Percentiles rank a stretch among this genome's conserved stretches.
These are phyloP conservation scores for Lactarius trivialis DNA, from an alignment of 768 basidiomycete genomes.

Conservation along the genomic window DNA sequence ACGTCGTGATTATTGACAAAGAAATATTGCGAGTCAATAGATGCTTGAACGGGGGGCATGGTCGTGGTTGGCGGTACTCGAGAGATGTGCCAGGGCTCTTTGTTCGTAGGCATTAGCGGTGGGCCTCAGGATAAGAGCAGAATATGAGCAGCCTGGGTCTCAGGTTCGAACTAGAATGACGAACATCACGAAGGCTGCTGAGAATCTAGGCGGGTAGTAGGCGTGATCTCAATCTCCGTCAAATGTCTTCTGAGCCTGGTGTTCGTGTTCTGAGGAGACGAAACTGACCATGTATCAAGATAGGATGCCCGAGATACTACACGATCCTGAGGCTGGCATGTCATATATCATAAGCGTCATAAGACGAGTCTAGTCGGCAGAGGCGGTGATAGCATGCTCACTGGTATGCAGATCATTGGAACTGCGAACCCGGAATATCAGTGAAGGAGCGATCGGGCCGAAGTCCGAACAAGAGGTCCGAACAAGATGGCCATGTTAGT, in stretches of 20 bases:
- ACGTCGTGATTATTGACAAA: background rate
- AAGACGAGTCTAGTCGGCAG: background rate
- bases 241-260: background rate
- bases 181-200: background rate
- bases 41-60: slow-evolving; percentile 13
- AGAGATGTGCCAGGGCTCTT: background rate
- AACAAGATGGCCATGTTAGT: too few relatives aligned
- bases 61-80: background rate
- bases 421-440: background rate
- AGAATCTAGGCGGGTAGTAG: slow-evolving; percentile 2
- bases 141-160: background rate
- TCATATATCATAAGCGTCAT: background rate
- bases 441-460: background rate
- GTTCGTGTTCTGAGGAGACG: background rate
- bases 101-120: background rate
- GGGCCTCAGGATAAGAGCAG: background rate
- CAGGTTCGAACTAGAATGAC: background rate
- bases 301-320: background rate
- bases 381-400: too few relatives aligned
- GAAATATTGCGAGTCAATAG: background rate
- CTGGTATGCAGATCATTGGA: background rate
- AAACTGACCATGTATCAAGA: background rate
- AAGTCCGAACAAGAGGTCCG: background rate
- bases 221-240: slow-evolving; percentile 4
- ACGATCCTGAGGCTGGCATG: too few relatives aligned